Evolutionary conservation across 768 basidiomycete species (phyloP).

Genomic region (Sistotremastrum niveocremeum): DNA sequence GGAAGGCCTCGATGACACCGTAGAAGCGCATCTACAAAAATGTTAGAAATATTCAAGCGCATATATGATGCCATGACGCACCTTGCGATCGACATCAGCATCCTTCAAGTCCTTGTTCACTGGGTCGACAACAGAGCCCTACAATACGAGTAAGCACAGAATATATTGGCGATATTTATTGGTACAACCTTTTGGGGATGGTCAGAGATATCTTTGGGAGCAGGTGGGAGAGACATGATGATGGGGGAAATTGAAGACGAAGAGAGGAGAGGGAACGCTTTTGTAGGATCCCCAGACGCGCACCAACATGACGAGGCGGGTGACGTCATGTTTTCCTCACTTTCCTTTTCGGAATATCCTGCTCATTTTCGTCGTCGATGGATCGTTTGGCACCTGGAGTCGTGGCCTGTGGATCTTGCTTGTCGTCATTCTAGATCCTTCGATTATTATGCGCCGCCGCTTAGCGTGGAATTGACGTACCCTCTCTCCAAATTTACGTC

Average conservation of each 20-base stretch:
- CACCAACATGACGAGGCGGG: no score
- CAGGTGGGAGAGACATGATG: conserved; percentile 53
- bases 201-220: conserved; percentile 45
- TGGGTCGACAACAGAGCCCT: conserved; percentile 53
- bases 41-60: not conserved
- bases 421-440: no score
- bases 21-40: conserved; percentile 50
- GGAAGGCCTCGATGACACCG: conserved; percentile 70
- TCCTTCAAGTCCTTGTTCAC: conserved; percentile 46
- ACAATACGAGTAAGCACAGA: conserved; percentile 11
- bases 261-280: not conserved
- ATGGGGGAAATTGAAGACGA: not conserved
- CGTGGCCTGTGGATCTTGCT: no score
- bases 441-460: no score
- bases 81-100: conserved; percentile 73
- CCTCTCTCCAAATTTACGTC: no score
- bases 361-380: no score
- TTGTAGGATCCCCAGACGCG: no score
- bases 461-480: no score
- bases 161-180: conserved; percentile 15
- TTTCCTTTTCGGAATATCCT: no score
- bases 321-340: no score
- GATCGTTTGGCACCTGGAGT: no score
- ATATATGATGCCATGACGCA: conserved; percentile 7
- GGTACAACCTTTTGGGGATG: conserved; percentile 28